Base-by-base conservation (phyloP, 441 rosid species). In the Pelargonium fulgidum region DNA sequence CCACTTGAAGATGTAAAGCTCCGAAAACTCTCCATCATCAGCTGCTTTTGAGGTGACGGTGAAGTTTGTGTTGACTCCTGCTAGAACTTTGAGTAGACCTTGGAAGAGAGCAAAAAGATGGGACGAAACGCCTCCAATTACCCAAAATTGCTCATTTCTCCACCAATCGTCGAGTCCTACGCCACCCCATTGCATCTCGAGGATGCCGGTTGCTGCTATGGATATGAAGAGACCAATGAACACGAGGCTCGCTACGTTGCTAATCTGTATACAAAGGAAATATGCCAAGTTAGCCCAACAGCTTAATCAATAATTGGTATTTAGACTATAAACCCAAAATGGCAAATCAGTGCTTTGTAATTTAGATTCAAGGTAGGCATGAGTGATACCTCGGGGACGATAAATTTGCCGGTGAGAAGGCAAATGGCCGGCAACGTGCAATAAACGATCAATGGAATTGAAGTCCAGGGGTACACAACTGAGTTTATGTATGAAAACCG, bases 101-200 rank as follows among this genome's bases (percentile, higher is more conserved):
- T 94, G 99, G 81, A 94, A 80, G 58, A 94, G 90, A 11, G 99
- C 99, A 76, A 92, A 92, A 7, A 94, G 80, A 74, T 94, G 99
- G 0, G 97, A 77, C 17, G 99, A 94, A 14, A 77, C 91, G 0
- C 97, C 99, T 29, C 99, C 97, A 3, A 94, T 94, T 68, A 94
- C 99, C 99, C 99, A 94, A 69, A 94, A 94, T 81, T 94, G 99
- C 82, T 94, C 97, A 4, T 94, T 94, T 79, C 99, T 90, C 99
- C 99, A 94, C 98, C 96, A 90, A 76, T 90, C 96, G 36, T 94
- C 87, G 56, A 92, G 87, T 6, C 96, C 96, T 7, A 94, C 99
- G 10, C 89, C 89, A 13, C 99, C 93, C 99, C 99, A 94, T 75
- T 84, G 93, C 96, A 94, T 90, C 76, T 94, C 99, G 0, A 92